Evolutionary conservation across 1,284 basidiomycete genomes (phyloP), one percentile per base, ranked within the genome.

Genomic region (Blastosporella zonata): DNA sequence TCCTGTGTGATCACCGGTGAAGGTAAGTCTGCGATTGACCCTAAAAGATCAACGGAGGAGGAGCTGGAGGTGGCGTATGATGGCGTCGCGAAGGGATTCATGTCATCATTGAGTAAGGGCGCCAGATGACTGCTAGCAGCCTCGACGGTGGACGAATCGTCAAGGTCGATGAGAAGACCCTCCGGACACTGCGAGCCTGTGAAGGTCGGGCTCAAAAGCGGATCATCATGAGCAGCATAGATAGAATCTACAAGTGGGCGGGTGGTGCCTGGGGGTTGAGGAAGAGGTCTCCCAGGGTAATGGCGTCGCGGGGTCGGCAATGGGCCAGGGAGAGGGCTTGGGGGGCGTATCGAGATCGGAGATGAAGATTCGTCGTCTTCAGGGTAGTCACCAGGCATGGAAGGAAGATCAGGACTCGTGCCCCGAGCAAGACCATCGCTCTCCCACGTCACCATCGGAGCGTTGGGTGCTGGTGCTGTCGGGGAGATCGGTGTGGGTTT

Each of bases 91-190:
- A 39, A 43, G 25, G 20, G 29, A 21, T 29, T 40, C 13, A n/a
- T 13, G 10, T 8, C 35, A 20, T 21, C 34, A 17, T 23, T 28
- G 6, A 36, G 37, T 15, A 35, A 29, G 18, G 50, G 44, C 1
- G 33, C 51, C 10, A 39, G 13, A 12, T 13, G 9, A 12, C 12
- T 23, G 7, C 25, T 45, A n/a, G 47, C 48, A 17, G 22, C 12
- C 27, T 33, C 49, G 20, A 46, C 37, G 9, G 52, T 38, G 7
- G 54, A 50, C 15, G 52, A 52, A 45, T 72, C 69, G 17, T 70
- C 67, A 22, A 77, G 58, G 56, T 77, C 72, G 45, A 77, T 77
- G 23, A 76, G 58, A 6, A 74, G 58, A 2, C 71, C 75, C 52
- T 76, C 72, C 15, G 72, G 69, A 52, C 67, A 69, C 15, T 53